Percentiles rank a stretch among this genome's conserved stretches.
These are phyloP conservation scores for Mycotypha africana DNA, from an alignment of 371 early-diverging fungal species.

Conservation along the genomic window DNA sequence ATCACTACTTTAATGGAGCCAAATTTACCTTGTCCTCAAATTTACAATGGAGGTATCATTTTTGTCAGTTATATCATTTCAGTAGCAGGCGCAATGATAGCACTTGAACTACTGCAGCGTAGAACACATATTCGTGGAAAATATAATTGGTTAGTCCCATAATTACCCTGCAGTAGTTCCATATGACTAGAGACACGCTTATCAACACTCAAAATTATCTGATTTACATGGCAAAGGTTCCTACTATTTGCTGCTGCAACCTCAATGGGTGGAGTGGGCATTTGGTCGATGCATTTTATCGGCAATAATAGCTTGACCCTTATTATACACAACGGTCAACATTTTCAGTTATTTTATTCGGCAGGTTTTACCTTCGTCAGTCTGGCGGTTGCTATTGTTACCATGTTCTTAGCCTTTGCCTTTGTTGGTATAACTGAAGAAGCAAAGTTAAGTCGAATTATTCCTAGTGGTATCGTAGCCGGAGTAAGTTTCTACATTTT, in stretches of 20 bases:
- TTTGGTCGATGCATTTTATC: conserved; percentile 18
- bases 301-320: conserved; percentile 27
- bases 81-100: conserved; percentile 24
- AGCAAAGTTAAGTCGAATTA: conserved; percentile 24
- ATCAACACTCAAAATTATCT: background rate
- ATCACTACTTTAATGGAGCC: conserved; percentile 8
- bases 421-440: conserved; percentile 42
- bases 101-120: conserved; percentile 22
- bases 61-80: conserved; percentile 23
- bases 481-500: conserved; percentile 20
- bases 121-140: conserved; percentile 24
- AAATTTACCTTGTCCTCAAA: conserved; percentile 1
- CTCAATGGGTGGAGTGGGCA: conserved; percentile 32
- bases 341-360: conserved; percentile 30
- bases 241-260: conserved; percentile 27
- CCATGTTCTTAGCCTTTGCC: conserved; percentile 40
- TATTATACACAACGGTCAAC: background rate
- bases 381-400: conserved; percentile 29
- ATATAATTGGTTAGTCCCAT: conserved; percentile 24
- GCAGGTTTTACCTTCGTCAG: conserved; percentile 39
- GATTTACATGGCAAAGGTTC: conserved; percentile 19
- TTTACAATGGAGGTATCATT: conserved; percentile 21
- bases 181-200: too few relatives aligned
- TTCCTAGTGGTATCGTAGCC: conserved; percentile 34
- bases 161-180: too few relatives aligned